These are phyloP conservation scores for Tricholoma matsutake DNA, from an alignment of 768 basidiomycete species.

Conservation along the genomic window DNA sequence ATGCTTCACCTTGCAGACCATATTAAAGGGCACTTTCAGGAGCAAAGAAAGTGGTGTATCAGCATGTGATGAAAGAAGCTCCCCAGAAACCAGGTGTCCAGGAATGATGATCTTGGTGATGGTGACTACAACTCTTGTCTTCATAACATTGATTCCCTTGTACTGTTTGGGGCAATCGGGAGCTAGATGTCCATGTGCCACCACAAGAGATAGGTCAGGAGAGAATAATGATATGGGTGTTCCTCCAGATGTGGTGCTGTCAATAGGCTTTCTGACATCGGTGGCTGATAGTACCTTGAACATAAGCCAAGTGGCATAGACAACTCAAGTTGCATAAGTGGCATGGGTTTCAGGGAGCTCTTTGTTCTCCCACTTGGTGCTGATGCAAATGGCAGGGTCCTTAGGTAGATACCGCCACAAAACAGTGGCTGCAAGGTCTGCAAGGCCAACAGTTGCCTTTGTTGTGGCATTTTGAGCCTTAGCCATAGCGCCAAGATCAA, in stretches of 20 bases:
- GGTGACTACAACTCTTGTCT: not conserved
- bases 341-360: not conserved
- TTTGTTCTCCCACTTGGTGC: not conserved
- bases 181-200: not conserved
- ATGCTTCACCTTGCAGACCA: too few relatives aligned
- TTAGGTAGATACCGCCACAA: not conserved
- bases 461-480: too few relatives aligned
- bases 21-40: too few relatives aligned
- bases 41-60: too few relatives aligned
- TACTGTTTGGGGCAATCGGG: not conserved
- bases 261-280: not conserved
- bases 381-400: conserved; percentile 1
- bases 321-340: too few relatives aligned
- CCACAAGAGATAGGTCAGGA: not conserved
- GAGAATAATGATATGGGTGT: too few relatives aligned
- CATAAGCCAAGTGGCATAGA: too few relatives aligned
- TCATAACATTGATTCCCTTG: not conserved
- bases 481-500: not conserved
- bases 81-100: not conserved
- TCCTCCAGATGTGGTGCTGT: not conserved
- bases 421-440: not conserved
- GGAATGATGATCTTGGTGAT: not conserved
- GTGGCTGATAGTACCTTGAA: not conserved
- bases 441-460: too few relatives aligned
- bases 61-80: not conserved